A percentile compares a stretch with the other conserved stretches of the same genome.
phyloP scores from a whole-genome alignment of 2,329 filamentous ascomycete genomes.

The Penicillium sp. region DNA sequence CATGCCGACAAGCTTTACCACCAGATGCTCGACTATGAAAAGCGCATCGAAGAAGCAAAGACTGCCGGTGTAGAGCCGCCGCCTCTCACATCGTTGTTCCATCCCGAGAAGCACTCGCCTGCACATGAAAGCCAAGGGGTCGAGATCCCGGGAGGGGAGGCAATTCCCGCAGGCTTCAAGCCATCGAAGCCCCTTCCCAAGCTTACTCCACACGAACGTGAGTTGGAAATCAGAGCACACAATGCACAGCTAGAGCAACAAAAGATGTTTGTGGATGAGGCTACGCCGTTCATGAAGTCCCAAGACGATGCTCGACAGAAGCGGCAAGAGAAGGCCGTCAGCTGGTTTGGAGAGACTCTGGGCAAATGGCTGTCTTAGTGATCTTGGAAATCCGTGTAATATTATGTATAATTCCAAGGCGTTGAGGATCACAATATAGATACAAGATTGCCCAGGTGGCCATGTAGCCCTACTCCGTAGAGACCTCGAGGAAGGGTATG shows the following conservation, averaged over 20 bases:
- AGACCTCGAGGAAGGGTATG: neutral
- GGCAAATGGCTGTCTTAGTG: slow-evolving; percentile 42
- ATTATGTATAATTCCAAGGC: neutral
- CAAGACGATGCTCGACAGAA: slow-evolving; percentile 40
- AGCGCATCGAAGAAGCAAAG: slow-evolving; percentile 63
- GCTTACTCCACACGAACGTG: slow-evolving; percentile 49
- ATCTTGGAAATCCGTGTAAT: slow-evolving; percentile 1
- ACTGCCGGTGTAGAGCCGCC: slow-evolving; percentile 45
- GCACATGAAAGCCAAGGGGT: slow-evolving; percentile 18
- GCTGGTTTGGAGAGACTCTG: slow-evolving; percentile 48
- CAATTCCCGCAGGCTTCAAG: slow-evolving; percentile 37
- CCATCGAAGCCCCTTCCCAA: slow-evolving; percentile 41
- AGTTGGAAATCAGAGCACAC: slow-evolving; percentile 44
- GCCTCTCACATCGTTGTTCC: slow-evolving; percentile 47
- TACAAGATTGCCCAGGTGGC: too few species aligned
- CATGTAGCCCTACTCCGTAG: neutral
- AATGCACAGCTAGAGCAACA: slow-evolving; percentile 41
- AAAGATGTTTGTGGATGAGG: slow-evolving; percentile 39
- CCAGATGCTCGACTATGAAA: slow-evolving; percentile 81
- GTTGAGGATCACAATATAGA: neutral
- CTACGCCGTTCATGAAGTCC: slow-evolving; percentile 37
- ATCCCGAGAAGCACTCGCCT: slow-evolving; percentile 32
- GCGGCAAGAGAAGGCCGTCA: slow-evolving; percentile 40
- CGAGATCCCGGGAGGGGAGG: slow-evolving; percentile 39
- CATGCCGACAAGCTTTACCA: slow-evolving; percentile 91